phyloP scores from a whole-genome alignment of 2,329 filamentous ascomycete genomes.

The Phoma sp. region DNA sequence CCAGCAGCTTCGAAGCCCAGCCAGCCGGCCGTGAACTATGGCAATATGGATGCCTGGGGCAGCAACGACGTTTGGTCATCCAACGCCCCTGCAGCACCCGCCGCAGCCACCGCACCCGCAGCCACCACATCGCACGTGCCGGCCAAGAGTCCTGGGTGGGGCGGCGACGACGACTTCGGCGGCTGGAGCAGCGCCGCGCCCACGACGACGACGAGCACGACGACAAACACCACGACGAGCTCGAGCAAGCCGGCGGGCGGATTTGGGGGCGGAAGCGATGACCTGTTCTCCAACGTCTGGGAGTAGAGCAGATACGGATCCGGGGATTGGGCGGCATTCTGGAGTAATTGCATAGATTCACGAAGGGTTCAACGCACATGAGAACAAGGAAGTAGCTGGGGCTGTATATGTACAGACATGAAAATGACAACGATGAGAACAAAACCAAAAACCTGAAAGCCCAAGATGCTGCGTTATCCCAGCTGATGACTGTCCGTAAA shows the following conservation, averaged over 20 bases:
- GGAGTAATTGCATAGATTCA: constrained; percentile 17
- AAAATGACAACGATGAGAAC: not conserved
- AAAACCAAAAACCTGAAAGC: not conserved
- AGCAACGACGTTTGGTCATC: constrained; percentile 80
- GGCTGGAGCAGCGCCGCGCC: constrained; percentile 84
- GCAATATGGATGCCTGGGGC: constrained; percentile 79
- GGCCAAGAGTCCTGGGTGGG: constrained; percentile 60
- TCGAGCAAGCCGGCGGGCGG: constrained; percentile 59
- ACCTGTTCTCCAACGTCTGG: constrained; percentile 97
- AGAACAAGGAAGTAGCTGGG: not conserved
- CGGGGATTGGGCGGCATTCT: not conserved
- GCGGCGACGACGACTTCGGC: constrained; percentile 86
- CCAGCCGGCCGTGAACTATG: constrained; percentile 48
- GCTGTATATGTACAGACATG: constrained; percentile 2
- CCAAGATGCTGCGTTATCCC: not conserved
- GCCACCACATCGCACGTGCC: constrained; percentile 46
- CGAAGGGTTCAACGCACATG: not conserved
- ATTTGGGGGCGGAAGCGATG: constrained; percentile 67
- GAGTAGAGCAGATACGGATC: constrained; percentile 57
- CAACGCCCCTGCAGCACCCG: constrained; percentile 57
- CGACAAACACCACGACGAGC: constrained; percentile 38
- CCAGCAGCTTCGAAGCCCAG: constrained; percentile 40
- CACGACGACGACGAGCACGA: constrained; percentile 56
- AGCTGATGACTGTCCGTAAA: too few species aligned
- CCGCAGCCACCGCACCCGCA: constrained; percentile 50